phyloP scores from a whole-genome alignment of 805 yeast species.

The Yarrowia sp. region DNA sequence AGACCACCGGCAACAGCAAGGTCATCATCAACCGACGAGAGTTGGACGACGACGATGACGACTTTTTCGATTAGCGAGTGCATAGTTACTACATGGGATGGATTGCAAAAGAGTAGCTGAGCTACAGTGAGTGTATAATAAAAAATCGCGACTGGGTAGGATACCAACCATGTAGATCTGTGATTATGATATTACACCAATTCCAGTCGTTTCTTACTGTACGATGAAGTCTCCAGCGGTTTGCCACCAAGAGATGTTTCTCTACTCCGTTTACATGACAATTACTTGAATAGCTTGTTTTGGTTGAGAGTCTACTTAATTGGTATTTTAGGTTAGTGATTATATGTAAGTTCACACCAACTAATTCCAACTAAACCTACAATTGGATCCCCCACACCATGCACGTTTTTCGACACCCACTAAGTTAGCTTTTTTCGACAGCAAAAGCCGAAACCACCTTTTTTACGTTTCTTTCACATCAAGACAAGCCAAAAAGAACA shows the following conservation, averaged over 20 bases:
- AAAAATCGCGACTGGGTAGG: no score
- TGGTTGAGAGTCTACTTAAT: no score
- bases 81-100: neutral
- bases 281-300: no score
- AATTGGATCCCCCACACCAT: neutral
- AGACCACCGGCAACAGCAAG: slow-evolving; percentile 52
- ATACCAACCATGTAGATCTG: no score
- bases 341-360: neutral
- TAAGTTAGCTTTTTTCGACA: slow-evolving; percentile 3
- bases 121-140: no score
- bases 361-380: neutral
- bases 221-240: no score
- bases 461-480: slow-evolving; percentile 3
- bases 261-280: no score
- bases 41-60: slow-evolving; percentile 41
- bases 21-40: slow-evolving; percentile 52
- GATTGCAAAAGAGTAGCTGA: neutral
- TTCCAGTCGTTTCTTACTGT: no score
- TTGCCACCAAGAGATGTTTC: no score
- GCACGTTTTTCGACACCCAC: slow-evolving; percentile 4
- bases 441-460: slow-evolving; percentile 18
- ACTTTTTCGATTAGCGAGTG: slow-evolving; percentile 43
- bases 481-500: slow-evolving; percentile 12
- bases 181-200: no score
- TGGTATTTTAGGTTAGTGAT: neutral